Base-by-base conservation (phyloP, 345 rosid species). In the Eucalyptus guilfoylei region DNA sequence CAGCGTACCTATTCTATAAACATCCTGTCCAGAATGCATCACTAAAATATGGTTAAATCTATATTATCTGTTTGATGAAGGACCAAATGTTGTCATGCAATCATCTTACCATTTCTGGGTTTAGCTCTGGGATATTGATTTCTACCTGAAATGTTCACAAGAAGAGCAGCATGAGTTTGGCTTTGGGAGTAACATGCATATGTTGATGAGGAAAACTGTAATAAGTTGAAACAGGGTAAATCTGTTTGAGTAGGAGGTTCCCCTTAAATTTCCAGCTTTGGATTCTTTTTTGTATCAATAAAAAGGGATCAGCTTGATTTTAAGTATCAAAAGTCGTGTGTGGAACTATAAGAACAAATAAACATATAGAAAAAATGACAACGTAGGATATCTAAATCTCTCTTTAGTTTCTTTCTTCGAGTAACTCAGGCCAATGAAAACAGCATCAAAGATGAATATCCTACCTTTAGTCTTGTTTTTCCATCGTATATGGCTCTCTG, bases 1-100 rank as follows among this genome's bases (percentile, higher is more conserved):
- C 91, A 97, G 93, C 34, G 99, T 96, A 89, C 99, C 99, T 92
- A 97, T 97, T 90, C 99, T 95, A 93, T 96, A 97, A 91, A 97
- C 99, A 91, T 97, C 99, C 99, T 96, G 96, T 67, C 48, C 88
- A 94, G 89, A 81, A 91, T 32, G 32, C 42, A 83, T 44, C 67
- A 45, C 32, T 47, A 40, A 76, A 21, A 40, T 76, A 76, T 76
- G 15, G 85, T 40, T 21, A 76, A 76, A 40, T 40, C 40, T 16
- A 9, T 6, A 76, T 76, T 23, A 40, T 76, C 47, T 21, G 16
- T 21, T 76, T 37, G 47, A 37, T 24, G 12, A 76, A 76, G 85
- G 85, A 76, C 85, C 85, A 40, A 76, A 40, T 76, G 30, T 21
- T 49, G 24, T 28, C 55, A 19, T 44, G 4, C 54, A 62, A 89